Base-by-base conservation (phyloP, 2,329 filamentous ascomycete genomes). In the Thielaviopsis euricoi region DNA sequence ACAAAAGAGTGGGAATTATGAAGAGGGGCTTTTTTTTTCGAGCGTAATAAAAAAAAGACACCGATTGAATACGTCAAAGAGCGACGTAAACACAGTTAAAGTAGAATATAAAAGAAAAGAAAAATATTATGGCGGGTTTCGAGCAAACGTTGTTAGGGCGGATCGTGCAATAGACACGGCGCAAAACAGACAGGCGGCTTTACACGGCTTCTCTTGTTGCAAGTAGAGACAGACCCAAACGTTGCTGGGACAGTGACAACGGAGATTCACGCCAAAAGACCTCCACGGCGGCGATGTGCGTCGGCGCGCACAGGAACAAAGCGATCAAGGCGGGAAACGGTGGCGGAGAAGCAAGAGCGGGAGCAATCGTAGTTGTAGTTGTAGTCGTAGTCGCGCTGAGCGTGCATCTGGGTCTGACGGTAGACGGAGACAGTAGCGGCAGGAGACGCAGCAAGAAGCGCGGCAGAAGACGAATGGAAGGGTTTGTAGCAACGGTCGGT, bases 261-360 rank as follows among this genome's bases (percentile, higher is more conserved):
- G 25, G 25, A 33, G 56, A 55, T 60, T 60, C 59, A 60, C 59
- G 59, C 59, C 46, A 54, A 58, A 21, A 60, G 23, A 53, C 48
- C 52, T 40, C 55, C 59, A 26, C 59, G 59, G 59, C 59, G 59
- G 33, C 59, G 56, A 60, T 60, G 55, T 60, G 59, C 59, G 59
- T 60, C 59, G 40, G 55, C 53, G 23, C 59, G 59, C 56, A 60
- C 52, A 58, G 40, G 48, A 52, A 52, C 48, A 43, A 57, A 57
- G 53, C 48, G 53, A 53, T 52, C 49, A 25, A 60, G 48, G 46
- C 23, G 52, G 33, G 33, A 19, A 51, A 52, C 26, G 49, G 52
- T 48, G 7, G 43, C 43, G 10, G 43, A 48, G 43, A 10, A 33
- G 29, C 29, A 33, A 10, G 29, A 33, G 29, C 12, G 29, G 29